Base-by-base conservation (phyloP, 208 protist species). In the Herpetomonas samuelpessoai region DNA sequence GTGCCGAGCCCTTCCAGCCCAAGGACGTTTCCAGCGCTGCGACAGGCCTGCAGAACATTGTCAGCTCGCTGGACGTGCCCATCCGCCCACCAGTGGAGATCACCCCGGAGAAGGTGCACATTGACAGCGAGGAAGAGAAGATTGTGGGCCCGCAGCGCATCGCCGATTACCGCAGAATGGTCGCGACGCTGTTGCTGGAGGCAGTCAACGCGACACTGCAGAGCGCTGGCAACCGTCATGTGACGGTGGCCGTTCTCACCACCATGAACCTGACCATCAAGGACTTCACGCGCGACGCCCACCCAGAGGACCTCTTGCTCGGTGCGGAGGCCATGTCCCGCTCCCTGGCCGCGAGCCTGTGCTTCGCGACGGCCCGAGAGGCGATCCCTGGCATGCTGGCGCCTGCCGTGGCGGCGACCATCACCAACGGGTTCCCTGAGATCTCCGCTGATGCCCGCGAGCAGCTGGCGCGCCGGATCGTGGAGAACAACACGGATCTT, bases 281-380 rank as follows among this genome's bases (percentile, higher is more conserved):
- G 81, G 98, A 99, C 75, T 99, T 99, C 79, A 85, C 95, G 2
- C 79, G 91, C 35, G 98, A 99, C 73, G 66, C 79, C 14, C 91
- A 98, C 72, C 31, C 58, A 16, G 62, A 73, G 27, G 73, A 76
- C 18, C 81, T 91, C 63, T 50, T 85, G 22, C 55, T 71, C 18
- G 82, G 84, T 27, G 83, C 72, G 26, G 81, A 95, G 62, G 72
- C 74, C 39, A 95, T 92, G 88, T 65, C 74, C 3, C 88, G 88
- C 63, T 92, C 88, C 4, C 71, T 91, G 25, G 81, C 85, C 18
- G 69, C 80, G 24, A 95, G 78, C 68, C 69, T 95, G 21, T 89
- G 88, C 76, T 88, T 74, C 60, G 76, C 77, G 38, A 79, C 91
- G 45, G 98, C 99, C 81, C 96, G 95, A 3, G 86, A 97, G 54